phyloP scores from a whole-genome alignment of 1,284 basidiomycete genomes.

The Cutaneotrichosporon sp. region DNA sequence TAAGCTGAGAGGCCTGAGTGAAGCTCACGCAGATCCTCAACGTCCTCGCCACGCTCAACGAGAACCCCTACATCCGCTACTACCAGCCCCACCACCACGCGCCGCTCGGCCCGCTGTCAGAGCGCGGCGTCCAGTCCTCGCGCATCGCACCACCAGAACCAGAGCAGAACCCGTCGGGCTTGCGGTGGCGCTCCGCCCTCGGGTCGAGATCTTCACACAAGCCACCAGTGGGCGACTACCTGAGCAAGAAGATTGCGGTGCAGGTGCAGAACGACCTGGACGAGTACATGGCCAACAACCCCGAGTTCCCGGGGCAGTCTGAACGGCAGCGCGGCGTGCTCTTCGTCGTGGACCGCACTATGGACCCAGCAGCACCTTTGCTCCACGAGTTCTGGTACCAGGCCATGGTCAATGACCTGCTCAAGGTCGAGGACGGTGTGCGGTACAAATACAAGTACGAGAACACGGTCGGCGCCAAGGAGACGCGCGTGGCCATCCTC shows the following conservation, averaged over 20 bases:
- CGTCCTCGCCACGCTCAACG: constrained; percentile 85
- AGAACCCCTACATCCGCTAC: constrained; percentile 93
- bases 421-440: constrained; percentile 81
- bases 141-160: constrained; percentile 49
- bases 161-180: constrained; percentile 53
- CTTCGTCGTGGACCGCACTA: constrained; percentile 90
- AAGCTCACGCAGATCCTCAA: constrained; percentile 71
- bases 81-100: constrained; percentile 81
- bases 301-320: constrained; percentile 67
- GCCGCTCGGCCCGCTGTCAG: constrained; percentile 79
- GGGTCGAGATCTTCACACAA: constrained; percentile 40
- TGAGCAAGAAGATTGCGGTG: constrained; percentile 75
- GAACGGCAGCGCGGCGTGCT: constrained; percentile 70
- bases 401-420: constrained; percentile 94
- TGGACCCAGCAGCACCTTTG: constrained; percentile 89
- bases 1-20: too few species aligned
- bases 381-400: constrained; percentile 99
- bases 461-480: constrained; percentile 70
- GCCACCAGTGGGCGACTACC: constrained; percentile 57
- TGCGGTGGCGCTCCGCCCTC: constrained; percentile 52
- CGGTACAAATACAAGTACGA: constrained; percentile 92
- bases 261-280: constrained; percentile 80
- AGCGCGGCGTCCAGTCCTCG: constrained; percentile 50
- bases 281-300: constrained; percentile 78
- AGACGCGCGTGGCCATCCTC: constrained; percentile 82